phyloP scores from a whole-genome alignment of 345 rosid genomes.

The Corchorus olitorius region DNA sequence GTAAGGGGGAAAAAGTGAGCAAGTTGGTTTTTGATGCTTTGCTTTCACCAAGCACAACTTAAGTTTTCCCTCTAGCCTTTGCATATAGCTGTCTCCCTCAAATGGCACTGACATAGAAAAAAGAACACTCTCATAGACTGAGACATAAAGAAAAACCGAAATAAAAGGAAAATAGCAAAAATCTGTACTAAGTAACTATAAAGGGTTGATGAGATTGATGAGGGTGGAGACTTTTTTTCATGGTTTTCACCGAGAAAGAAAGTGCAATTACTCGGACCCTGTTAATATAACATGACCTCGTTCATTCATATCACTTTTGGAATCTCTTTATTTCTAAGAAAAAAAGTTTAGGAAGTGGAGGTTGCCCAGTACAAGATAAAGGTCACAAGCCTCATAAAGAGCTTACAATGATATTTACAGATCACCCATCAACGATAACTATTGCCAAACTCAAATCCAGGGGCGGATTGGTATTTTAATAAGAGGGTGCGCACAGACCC shows the following conservation, averaged over 20 bases:
- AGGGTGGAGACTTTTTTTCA: background rate
- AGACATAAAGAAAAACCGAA: conserved; percentile 11
- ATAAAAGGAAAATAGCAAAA: background rate
- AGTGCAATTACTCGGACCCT: conserved; percentile 8
- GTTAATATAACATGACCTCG: background rate
- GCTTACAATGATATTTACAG: too few relatives aligned
- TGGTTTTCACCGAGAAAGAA: conserved; percentile 16
- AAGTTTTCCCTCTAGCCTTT: background rate
- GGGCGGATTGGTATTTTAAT: too few relatives aligned
- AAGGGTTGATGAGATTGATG: background rate
- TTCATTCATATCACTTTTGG: background rate
- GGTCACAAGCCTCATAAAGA: too few relatives aligned
- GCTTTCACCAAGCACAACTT: conserved; percentile 17
- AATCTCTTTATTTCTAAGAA: background rate
- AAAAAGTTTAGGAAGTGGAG: too few relatives aligned
- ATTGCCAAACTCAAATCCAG: too few relatives aligned
- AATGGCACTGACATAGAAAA: conserved; percentile 4
- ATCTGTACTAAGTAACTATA: background rate
- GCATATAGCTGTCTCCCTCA: conserved; percentile 25
- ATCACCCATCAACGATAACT: too few relatives aligned
- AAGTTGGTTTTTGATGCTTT: conserved; percentile 31
- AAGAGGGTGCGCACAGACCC: too few relatives aligned
- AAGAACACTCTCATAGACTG: background rate
- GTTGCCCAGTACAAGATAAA: too few relatives aligned
- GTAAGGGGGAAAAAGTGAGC: conserved; percentile 12